A percentile compares a stretch with the other conserved stretches of the same genome.
Conservation (phyloP, 306 rosid genomes). For the Clitoria ternatea region DNA sequence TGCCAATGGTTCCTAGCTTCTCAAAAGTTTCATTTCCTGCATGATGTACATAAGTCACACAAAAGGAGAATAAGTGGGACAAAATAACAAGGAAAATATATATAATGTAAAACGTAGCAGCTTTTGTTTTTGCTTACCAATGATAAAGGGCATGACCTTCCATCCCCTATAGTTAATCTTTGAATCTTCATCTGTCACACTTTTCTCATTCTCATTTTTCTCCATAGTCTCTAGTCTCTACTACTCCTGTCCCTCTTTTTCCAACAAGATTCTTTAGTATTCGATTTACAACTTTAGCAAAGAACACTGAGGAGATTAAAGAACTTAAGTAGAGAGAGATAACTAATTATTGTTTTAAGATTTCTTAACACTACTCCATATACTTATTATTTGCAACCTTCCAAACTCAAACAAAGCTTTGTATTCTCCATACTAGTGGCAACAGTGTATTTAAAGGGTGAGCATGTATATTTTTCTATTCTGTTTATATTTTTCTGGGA, state of each 20-base stretch:
- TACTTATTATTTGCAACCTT: background rate
- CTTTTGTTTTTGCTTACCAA: slow-evolving; percentile 43
- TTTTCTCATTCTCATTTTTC: slow-evolving; percentile 25
- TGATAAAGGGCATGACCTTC: slow-evolving; percentile 83
- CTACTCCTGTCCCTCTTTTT: background rate
- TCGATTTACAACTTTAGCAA: background rate
- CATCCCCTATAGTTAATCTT: slow-evolving; percentile 64
- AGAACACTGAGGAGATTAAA: background rate
- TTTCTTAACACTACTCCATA: background rate
- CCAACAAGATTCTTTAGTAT: background rate
- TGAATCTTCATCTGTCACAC: slow-evolving; percentile 18
- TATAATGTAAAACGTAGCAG: background rate
- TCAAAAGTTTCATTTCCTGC: slow-evolving; percentile 95
- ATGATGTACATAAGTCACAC: background rate
- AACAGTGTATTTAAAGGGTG: background rate
- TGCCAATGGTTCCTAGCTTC: slow-evolving; percentile 82
- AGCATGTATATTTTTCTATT: too few relatives aligned
- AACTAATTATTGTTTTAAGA: background rate
- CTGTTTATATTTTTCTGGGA: too few relatives aligned
- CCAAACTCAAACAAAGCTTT: background rate
- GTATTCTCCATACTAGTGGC: background rate
- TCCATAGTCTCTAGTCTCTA: slow-evolving; percentile 26
- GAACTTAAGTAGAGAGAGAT: background rate
- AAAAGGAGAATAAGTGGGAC: background rate
- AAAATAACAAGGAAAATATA: background rate